phyloP scores from a whole-genome alignment of 2,329 filamentous ascomycete species.

The Tolypocladium capitatum region DNA sequence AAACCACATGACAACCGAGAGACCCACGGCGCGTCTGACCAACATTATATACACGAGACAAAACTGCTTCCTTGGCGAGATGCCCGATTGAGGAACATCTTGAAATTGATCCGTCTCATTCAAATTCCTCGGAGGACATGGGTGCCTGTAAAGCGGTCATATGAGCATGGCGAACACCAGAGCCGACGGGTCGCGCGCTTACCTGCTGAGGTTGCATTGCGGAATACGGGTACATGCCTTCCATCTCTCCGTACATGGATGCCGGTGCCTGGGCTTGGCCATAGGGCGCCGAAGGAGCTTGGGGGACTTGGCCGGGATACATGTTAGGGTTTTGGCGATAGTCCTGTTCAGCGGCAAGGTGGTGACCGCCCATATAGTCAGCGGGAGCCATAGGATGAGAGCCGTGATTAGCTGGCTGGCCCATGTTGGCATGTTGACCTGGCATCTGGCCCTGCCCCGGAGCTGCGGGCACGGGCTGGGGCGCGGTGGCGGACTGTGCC shows the following conservation, averaged over 20 bases:
- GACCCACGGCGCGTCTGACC: neutral
- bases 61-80: neutral
- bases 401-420: conserved; percentile 42
- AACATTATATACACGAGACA: conserved; percentile 7
- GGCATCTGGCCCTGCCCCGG: conserved; percentile 38
- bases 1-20: neutral
- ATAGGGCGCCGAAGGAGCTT: conserved; percentile 58
- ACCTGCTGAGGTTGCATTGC: conserved; percentile 75
- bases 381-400: conserved; percentile 43
- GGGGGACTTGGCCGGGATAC: conserved; percentile 69
- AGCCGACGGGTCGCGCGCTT: conserved; percentile 18
- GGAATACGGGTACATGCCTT: conserved; percentile 75
- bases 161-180: conserved; percentile 4
- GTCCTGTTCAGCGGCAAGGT: conserved; percentile 56
- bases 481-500: conserved; percentile 31
- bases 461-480: conserved; percentile 32
- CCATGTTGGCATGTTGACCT: conserved; percentile 35
- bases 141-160: conserved; percentile 18
- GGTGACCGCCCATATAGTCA: conserved; percentile 52
- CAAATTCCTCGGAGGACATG: conserved; percentile 33
- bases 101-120: conserved; percentile 6
- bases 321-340: conserved; percentile 70
- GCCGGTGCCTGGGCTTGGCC: conserved; percentile 58
- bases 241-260: conserved; percentile 65
- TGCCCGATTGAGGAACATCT: neutral